These are phyloP conservation scores for Paecilomyces dactylethromorphus DNA, from an alignment of 2,329 filamentous ascomycete genomes.

Conservation along the genomic window DNA sequence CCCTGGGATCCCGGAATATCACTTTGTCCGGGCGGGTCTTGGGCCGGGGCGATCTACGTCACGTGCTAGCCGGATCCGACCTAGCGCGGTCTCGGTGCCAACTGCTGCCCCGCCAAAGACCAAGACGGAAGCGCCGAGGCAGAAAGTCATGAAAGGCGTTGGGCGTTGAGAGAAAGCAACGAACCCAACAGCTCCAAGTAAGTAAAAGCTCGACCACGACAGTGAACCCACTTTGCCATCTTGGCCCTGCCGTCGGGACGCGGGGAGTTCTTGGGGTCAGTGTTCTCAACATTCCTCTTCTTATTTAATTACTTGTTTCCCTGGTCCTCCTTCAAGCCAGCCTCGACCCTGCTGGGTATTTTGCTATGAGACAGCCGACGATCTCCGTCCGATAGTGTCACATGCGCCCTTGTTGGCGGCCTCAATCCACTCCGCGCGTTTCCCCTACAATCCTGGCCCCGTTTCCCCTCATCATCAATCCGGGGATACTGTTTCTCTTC, in stretches of 20 bases:
- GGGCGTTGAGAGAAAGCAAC: background rate
- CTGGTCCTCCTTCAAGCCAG: background rate
- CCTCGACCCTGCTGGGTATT: background rate
- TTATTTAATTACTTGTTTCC: background rate
- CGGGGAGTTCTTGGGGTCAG: background rate
- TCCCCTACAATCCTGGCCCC: background rate
- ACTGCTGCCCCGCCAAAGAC: background rate
- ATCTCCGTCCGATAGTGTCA: background rate
- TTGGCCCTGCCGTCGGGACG: no score
- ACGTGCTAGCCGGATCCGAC: background rate
- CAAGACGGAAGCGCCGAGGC: background rate
- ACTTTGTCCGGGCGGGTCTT: background rate
- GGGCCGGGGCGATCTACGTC: background rate
- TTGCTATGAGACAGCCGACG: background rate
- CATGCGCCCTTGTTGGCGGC: background rate
- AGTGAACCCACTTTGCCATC: background rate
- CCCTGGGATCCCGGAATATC: background rate
- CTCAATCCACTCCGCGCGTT: background rate
- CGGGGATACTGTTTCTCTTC: background rate
- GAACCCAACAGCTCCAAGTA: background rate
- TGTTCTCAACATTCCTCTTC: background rate
- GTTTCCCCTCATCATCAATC: background rate
- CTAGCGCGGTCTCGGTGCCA: background rate
- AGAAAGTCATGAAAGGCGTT: background rate
- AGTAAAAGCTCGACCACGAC: background rate